Conservation (phyloP, 257 asterid genomes). For the Ajuga chamaepitys region DNA sequence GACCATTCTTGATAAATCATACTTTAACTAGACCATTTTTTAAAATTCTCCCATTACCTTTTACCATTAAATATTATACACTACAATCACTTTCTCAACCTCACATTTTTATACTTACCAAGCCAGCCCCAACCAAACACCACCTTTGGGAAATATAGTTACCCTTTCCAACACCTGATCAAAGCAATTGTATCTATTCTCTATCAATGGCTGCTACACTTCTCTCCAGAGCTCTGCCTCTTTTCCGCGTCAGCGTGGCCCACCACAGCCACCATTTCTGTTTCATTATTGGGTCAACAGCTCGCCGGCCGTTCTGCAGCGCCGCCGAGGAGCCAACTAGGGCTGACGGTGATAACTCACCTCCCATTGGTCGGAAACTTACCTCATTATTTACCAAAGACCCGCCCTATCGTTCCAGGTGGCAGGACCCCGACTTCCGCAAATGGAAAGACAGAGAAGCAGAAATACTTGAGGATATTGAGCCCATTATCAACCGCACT, state of each 20-base stretch:
- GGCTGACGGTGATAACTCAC: conserved; percentile 17
- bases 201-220: conserved; percentile 58
- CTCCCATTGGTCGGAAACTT: conserved; percentile 5
- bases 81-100: too few relatives aligned
- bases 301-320: conserved; percentile 34
- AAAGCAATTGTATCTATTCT: background rate
- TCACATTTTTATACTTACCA: too few relatives aligned
- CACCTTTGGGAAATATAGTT: too few relatives aligned
- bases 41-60: too few relatives aligned
- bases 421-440: conserved; percentile 46
- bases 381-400: conserved; percentile 20
- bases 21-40: too few relatives aligned
- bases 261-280: conserved; percentile 25
- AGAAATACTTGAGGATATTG: conserved; percentile 56
- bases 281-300: conserved; percentile 11
- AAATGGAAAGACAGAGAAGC: conserved; percentile 70
- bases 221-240: conserved; percentile 41
- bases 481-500: conserved; percentile 46
- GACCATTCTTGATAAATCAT: too few relatives aligned
- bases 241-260: conserved; percentile 45
- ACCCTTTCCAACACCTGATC: background rate
- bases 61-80: too few relatives aligned
- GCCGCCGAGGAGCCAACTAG: conserved; percentile 27
- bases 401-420: conserved; percentile 25
- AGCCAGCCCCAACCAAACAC: too few relatives aligned